These are phyloP conservation scores for Sextonia rubra DNA, from an alignment of 164 flowering plant species.

Conservation along the genomic window DNA sequence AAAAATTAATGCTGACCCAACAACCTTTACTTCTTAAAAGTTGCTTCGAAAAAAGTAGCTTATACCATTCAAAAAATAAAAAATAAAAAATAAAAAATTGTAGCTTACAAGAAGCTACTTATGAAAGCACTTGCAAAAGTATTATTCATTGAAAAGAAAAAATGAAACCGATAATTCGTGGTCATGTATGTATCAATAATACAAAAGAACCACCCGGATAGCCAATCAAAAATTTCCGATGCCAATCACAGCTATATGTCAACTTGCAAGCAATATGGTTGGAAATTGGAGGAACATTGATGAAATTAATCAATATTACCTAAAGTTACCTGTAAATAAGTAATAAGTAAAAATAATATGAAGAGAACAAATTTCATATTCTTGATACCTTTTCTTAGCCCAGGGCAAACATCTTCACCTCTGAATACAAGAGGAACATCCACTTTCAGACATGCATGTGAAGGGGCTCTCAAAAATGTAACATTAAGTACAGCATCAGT, in stretches of 20 bases:
- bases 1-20: too few species aligned
- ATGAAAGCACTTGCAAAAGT: too few species aligned
- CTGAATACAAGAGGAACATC: constrained; percentile 84
- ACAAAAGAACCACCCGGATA: neutral
- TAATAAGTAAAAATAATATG: neutral
- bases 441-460: constrained; percentile 73
- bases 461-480: constrained; percentile 93
- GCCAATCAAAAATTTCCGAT: neutral
- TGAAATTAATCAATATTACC: neutral
- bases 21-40: too few species aligned
- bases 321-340: neutral
- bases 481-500: constrained; percentile 77
- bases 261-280: too few species aligned
- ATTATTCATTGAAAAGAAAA: too few species aligned
- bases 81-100: too few species aligned
- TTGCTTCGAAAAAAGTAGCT: too few species aligned
- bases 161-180: neutral
- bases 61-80: too few species aligned
- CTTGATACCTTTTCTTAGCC: constrained; percentile 72
- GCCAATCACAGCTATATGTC: neutral
- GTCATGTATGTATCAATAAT: neutral
- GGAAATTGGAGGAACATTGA: neutral
- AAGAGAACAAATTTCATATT: neutral
- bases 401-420: constrained; percentile 95
- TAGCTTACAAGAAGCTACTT: too few species aligned